Evolutionary conservation across 768 basidiomycete genomes (phyloP), one percentile per base, ranked within the genome.

Genomic region (Xerocomellus intermedius): DNA sequence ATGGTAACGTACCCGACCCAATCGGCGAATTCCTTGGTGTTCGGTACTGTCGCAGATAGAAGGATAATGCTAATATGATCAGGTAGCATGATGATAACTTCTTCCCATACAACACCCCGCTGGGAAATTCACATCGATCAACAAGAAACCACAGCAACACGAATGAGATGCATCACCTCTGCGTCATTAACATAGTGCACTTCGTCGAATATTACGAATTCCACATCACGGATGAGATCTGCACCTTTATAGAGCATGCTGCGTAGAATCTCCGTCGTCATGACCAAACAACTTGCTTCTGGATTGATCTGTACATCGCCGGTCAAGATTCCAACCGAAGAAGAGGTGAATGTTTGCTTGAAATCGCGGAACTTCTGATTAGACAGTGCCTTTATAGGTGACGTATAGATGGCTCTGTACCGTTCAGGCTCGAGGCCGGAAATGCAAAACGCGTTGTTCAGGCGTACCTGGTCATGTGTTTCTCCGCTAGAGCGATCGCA

Each of bases 281-380:
- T 98, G 50, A 99, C 90, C 47, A 99, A 77, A 72, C 97, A 99
- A 58, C 85, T 91, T 32, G 93, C 97, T 75, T 99, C 97, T 0
- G 97, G 90, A 69, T 99, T 99, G 65, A 99, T 98, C 71, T 98
- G 97, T 12, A 99, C 96, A 77, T 99, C 97, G 51, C 97, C 97
- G 0, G 97, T 99, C 53, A 99, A 74, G 48, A 99, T 98, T 46
- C 97, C 97, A 41, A 99, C 92, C 9, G 91, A 91, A 9, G 86
- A 79, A 4, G 93, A 83, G 7, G 90, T 90, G 66, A 98, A 99
- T 0, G 94, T 96, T 66, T 90, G 88, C 68, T 98, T 98, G 77
- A 99, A 99, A 73, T 99, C 97, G 50, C 97, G 82, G 70, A 98
- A 98, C 71, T 99, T 99, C 65, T 98, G 97, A 69, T 99, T 99